Base-by-base conservation (phyloP, 2,329 filamentous ascomycete genomes). In the Fusarium sp. region DNA sequence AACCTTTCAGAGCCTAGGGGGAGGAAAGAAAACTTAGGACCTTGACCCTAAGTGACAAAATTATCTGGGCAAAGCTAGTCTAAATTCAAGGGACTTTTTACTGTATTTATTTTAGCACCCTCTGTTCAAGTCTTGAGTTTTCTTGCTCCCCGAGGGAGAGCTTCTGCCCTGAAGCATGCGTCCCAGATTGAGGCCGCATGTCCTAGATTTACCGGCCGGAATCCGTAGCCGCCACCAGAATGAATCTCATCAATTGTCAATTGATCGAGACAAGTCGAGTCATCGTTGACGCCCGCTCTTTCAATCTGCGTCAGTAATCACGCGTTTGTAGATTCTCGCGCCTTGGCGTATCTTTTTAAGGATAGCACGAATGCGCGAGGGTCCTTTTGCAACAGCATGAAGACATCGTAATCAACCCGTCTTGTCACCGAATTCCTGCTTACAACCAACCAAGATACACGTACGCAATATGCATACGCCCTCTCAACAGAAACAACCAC, bases 141-240 rank as follows among this genome's bases (percentile, higher is more conserved):
- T 31, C 31, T 31, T 31, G 31, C 35, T 36, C 35, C 35, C 35
- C 17, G 17, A 36, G 35, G 52, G 45, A 33, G 13, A 33, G 57
- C 36, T 41, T 36, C 52, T 62, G 70, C 55, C 68, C 74, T 68
- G 42, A 69, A 59, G 67, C 57, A 48, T 63, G 58, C 31, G 56
- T 72, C 69, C 55, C 42, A 51, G 41, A 69, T 56, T 61, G 70
- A 70, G 70, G 56, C 59, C 55, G 54, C 24, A 57, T 51, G 74
- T 76, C 69, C 74, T 75, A 63, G 62, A 57, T 51, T 62, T 41
- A 58, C 45, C 65, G 38, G 64, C 51, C 41, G 38, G 47, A 61
- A 33, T 42, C 69, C 45, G 57, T 61, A 52, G 55, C 69, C 45
- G 54, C 55, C 59, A 66, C 59, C n/a, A 52, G 36, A 70, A 59